Evolutionary conservation across 192 early-diverging fungal species (phyloP).

Genomic region (Rhizoclosmatium sp.): DNA sequence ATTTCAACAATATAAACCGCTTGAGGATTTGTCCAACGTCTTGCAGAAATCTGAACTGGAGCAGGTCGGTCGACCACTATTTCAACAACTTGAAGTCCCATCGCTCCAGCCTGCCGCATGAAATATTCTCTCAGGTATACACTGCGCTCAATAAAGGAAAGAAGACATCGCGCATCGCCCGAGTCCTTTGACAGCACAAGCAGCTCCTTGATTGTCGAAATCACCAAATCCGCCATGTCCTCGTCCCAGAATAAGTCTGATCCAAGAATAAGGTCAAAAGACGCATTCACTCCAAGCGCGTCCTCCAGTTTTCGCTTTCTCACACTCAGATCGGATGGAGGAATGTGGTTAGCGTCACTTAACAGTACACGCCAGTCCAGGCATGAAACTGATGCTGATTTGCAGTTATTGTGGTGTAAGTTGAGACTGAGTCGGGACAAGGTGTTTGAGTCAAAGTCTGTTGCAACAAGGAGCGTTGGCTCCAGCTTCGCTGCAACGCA

Average conservation of each 20-base stretch:
- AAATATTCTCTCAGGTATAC: neutral
- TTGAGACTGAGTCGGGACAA: neutral
- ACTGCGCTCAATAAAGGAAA: neutral
- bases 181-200: neutral
- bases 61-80: neutral
- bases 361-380: neutral
- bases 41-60: neutral
- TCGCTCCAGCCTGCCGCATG: neutral
- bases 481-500: neutral
- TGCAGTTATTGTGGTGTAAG: neutral
- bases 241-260: constrained; percentile 5
- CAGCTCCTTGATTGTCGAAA: neutral
- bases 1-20: constrained; percentile 6
- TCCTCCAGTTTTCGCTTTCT: neutral
- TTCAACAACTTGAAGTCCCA: neutral
- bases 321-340: neutral
- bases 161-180: neutral
- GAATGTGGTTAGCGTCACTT: neutral
- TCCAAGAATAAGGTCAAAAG: neutral
- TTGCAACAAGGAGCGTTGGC: neutral
- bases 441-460: neutral
- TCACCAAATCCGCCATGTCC: neutral
- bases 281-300: neutral
- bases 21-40: neutral
- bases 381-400: neutral